phyloP scores from a whole-genome alignment of 768 basidiomycete genomes.

The Leccinum pellstonianum region DNA sequence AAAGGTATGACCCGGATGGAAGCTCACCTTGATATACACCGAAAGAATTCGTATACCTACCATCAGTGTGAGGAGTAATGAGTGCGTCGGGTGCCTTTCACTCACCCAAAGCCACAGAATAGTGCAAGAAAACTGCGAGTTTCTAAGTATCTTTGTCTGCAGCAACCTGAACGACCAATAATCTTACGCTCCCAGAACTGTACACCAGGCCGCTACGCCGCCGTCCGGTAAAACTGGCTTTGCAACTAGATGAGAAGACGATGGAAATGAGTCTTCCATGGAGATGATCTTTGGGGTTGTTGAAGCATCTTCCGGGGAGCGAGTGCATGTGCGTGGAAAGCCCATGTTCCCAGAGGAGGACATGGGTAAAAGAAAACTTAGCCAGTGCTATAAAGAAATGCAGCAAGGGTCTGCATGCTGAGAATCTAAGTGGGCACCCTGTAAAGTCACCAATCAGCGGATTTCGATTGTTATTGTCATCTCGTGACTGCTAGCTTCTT shows the following conservation, averaged over 20 bases:
- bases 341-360: neutral
- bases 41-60: conserved; percentile 22
- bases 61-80: neutral
- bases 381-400: neutral
- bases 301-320: neutral
- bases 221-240: conserved; percentile 14
- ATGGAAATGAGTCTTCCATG: neutral
- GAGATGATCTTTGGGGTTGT: neutral
- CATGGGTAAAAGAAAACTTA: neutral
- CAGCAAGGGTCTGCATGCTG: neutral
- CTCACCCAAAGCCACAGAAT: conserved; percentile 29
- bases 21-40: conserved; percentile 30
- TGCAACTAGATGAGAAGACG: neutral
- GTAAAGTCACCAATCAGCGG: neutral
- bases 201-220: conserved; percentile 26
- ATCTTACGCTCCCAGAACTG: conserved; percentile 27
- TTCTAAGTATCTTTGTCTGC: neutral
- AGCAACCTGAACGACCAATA: neutral
- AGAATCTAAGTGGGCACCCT: neutral
- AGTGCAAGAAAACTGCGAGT: conserved; percentile 24
- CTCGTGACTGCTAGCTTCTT: neutral
- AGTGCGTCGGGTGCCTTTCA: neutral
- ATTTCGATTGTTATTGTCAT: neutral
- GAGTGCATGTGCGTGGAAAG: neutral
- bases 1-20: neutral